phyloP scores from a whole-genome alignment of 306 rosid species.

The Rosa rugosa region DNA sequence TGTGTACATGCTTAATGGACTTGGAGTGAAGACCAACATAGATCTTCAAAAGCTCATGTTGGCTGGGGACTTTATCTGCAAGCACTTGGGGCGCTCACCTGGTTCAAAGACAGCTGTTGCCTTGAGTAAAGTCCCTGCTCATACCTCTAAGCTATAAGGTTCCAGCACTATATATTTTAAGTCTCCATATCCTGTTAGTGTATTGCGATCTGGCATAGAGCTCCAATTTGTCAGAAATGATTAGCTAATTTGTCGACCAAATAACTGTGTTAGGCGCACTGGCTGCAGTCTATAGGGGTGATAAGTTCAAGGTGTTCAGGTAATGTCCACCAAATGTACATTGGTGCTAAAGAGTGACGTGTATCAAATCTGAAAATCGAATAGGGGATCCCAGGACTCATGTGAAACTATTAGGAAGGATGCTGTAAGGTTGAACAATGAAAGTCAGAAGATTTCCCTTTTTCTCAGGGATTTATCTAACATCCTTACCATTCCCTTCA shows the following conservation, averaged over 20 bases:
- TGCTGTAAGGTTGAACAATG: too few species aligned
- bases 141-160: constrained; percentile 68
- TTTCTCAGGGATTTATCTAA: too few species aligned
- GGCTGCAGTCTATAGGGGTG: not conserved
- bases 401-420: too few species aligned
- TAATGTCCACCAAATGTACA: too few species aligned
- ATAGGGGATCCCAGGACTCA: too few species aligned
- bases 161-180: constrained; percentile 18
- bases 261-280: not conserved
- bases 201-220: not conserved
- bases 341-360: too few species aligned
- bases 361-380: too few species aligned
- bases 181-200: not conserved
- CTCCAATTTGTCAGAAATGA: not conserved
- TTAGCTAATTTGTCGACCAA: not conserved
- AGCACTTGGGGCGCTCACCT: constrained; percentile 70
- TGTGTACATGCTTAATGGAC: constrained; percentile 81
- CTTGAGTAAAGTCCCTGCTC: constrained; percentile 49
- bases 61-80: constrained; percentile 83
- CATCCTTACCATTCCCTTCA: too few species aligned
- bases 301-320: not conserved
- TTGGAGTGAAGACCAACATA: constrained; percentile 72
- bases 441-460: too few species aligned
- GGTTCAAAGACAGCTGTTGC: constrained; percentile 78
- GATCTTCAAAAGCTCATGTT: constrained; percentile 67